Conservation (phyloP, 306 rosid species). For the Acacia confusa region DNA sequence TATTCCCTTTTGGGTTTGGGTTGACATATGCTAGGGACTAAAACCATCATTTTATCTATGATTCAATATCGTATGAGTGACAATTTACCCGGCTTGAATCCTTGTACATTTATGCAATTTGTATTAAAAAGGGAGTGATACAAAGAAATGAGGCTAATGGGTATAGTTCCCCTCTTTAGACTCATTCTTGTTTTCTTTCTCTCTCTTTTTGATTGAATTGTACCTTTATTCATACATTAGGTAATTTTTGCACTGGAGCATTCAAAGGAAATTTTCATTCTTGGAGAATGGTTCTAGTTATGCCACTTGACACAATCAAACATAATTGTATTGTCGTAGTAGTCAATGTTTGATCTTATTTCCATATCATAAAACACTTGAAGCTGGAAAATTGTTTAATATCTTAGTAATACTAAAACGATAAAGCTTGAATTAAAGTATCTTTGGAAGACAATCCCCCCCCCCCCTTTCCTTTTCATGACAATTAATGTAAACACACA, state of each 20-base stretch:
- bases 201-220: background rate
- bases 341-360: background rate
- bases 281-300: no score
- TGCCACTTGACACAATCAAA: background rate
- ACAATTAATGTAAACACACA: no score
- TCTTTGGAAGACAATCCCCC: background rate
- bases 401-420: background rate
- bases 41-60: background rate
- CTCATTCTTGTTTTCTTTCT: background rate
- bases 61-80: no score
- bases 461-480: no score
- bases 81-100: background rate
- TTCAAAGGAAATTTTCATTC: no score
- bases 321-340: background rate
- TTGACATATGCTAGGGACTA: slow-evolving; percentile 27
- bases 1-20: slow-evolving; percentile 55
- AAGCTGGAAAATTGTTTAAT: background rate
- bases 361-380: background rate
- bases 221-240: no score
- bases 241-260: background rate
- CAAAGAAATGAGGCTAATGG: background rate
- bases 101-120: background rate
- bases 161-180: background rate
- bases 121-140: background rate
- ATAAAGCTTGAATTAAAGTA: no score